These are phyloP conservation scores for Xanthoconium separans DNA, from an alignment of 1,284 basidiomycete genomes.

Conservation along the genomic window DNA sequence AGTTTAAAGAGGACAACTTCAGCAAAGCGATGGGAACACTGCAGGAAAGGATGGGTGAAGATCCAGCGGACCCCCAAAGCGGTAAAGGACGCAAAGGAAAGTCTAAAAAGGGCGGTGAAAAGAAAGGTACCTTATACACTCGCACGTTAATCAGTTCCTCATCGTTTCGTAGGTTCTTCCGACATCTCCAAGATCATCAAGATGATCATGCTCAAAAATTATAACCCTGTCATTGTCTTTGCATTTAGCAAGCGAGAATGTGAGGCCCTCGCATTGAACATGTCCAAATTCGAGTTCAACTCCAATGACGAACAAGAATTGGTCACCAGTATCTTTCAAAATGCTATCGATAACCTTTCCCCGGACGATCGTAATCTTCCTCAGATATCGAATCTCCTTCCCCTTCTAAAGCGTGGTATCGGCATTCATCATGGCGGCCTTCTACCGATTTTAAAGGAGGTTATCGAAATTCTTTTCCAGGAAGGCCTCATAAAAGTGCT, in stretches of 20 bases:
- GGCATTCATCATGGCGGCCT: constrained; percentile 99
- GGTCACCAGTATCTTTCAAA: constrained; percentile 89
- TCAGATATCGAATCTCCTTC: constrained; percentile 92
- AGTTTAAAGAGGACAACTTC: constrained; percentile 98
- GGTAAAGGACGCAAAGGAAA: constrained; percentile 89
- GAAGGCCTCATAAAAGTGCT: constrained; percentile 99
- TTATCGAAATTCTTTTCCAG: constrained; percentile 99
- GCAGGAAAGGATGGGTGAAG: constrained; percentile 85
- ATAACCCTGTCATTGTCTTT: constrained; percentile 98
- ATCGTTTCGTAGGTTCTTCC: constrained; percentile 60
- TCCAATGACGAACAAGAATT: constrained; percentile 90
- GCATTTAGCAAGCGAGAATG: constrained; percentile 99
- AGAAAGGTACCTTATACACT: constrained; percentile 62
- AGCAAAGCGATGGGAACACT: constrained; percentile 96
- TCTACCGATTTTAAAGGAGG: constrained; percentile 96
- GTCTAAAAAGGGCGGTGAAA: constrained; percentile 86
- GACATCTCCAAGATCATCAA: constrained; percentile 99
- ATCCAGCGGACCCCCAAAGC: constrained; percentile 80
- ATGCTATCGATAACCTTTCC: constrained; percentile 89
- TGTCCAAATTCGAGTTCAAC: constrained; percentile 98
- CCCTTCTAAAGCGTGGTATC: constrained; percentile 92
- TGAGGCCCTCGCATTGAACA: constrained; percentile 86
- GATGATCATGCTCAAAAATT: constrained; percentile 98
- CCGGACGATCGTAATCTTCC: constrained; percentile 89
- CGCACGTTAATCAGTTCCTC: background rate